A percentile compares a stretch with the other conserved stretches of the same genome.
Evolutionary conservation across 2,329 filamentous ascomycete genomes (phyloP).

Genomic region (Hawksworthiomyces lignivorus): DNA sequence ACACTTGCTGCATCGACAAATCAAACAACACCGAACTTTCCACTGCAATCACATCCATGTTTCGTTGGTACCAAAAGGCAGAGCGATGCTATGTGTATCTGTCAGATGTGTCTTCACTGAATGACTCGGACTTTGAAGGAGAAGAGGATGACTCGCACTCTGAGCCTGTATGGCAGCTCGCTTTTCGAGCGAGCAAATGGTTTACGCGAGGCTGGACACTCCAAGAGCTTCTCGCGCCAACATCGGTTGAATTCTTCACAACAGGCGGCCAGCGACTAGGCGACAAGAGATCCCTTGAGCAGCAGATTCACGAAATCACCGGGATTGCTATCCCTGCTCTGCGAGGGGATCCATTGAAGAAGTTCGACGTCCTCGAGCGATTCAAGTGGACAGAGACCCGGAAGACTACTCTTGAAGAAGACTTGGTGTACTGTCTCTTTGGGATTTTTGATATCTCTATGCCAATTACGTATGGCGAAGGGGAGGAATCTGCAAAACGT

Average conservation of each 20-base stretch:
- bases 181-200: background rate
- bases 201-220: constrained; percentile 8
- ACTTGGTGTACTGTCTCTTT: constrained; percentile 2
- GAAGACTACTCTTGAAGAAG: constrained; percentile 7
- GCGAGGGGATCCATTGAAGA: background rate
- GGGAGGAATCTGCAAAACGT: background rate
- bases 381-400: constrained; percentile 9
- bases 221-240: constrained; percentile 5
- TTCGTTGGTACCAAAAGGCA: constrained; percentile 1
- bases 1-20: constrained; percentile 7
- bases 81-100: constrained; percentile 4
- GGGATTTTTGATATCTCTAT: constrained; percentile 11
- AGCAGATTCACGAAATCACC: background rate
- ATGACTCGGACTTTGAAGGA: background rate
- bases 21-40: constrained; percentile 4
- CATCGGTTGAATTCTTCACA: background rate
- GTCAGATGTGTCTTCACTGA: background rate
- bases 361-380: background rate
- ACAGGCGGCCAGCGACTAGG: background rate
- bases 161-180: too few species aligned
- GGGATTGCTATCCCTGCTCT: background rate
- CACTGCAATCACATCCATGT: constrained; percentile 1
- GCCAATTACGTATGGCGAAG: constrained; percentile 11
- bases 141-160: too few species aligned
- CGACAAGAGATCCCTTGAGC: background rate